Conservation (phyloP, 1,284 basidiomycete genomes). For the Taiwanofungus camphoratus region DNA sequence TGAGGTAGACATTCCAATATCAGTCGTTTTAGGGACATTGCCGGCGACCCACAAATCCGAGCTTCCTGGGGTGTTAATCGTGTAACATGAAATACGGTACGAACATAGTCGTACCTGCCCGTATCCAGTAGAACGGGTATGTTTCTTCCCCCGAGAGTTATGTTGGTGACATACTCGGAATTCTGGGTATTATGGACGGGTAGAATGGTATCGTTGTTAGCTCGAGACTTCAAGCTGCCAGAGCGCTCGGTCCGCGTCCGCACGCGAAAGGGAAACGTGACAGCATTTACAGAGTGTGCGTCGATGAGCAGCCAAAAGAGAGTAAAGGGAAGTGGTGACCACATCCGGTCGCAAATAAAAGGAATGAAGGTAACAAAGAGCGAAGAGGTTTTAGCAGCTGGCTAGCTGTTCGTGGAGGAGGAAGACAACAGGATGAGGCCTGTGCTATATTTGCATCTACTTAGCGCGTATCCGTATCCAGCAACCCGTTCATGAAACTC, state of each 20-base stretch:
- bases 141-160: constrained; percentile 30
- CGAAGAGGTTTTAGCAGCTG: constrained; percentile 6
- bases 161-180: constrained; percentile 33
- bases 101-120: constrained; percentile 27
- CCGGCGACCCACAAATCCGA: constrained; percentile 63
- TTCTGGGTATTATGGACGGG: constrained; percentile 51
- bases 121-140: constrained; percentile 36
- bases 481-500: too few species aligned
- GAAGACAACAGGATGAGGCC: too few species aligned
- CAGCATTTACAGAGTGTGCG: constrained; percentile 32
- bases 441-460: too few species aligned
- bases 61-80: constrained; percentile 27
- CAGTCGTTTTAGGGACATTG: constrained; percentile 40
- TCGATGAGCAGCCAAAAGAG: constrained; percentile 36
- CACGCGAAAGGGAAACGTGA: constrained; percentile 45
- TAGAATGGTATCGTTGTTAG: constrained; percentile 26
- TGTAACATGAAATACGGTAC: constrained; percentile 2
- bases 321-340: constrained; percentile 40
- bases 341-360: constrained; percentile 31
- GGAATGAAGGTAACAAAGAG: constrained; percentile 19
- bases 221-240: constrained; percentile 12
- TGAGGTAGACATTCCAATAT: constrained; percentile 51
- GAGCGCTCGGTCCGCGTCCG: constrained; percentile 18
- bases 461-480: too few species aligned
- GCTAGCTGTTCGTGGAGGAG: too few species aligned